These are phyloP conservation scores for Lanmaoa pseudosensibilis DNA, from an alignment of 768 basidiomycete genomes.

Conservation along the genomic window DNA sequence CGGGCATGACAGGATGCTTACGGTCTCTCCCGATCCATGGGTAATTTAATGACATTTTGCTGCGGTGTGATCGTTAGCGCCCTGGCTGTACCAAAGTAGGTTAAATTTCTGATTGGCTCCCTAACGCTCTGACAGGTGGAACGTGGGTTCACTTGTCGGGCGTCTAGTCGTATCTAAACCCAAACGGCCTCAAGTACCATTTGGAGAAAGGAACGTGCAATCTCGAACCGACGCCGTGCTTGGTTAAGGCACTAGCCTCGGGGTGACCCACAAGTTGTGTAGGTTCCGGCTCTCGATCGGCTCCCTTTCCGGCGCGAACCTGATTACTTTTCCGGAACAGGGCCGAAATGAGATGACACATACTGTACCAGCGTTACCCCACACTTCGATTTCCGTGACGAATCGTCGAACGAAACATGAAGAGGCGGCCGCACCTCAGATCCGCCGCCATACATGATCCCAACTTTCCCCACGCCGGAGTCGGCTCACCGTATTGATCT, in stretches of 20 bases:
- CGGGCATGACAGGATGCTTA: neutral
- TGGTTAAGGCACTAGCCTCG: neutral
- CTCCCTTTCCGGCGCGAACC: neutral
- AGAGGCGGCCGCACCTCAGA: conserved; percentile 21
- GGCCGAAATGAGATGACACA: conserved; percentile 2
- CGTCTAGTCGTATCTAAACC: conserved; percentile 56
- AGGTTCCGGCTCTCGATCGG: conserved; percentile 9
- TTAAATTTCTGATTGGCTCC: conserved; percentile 5
- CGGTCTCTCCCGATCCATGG: neutral
- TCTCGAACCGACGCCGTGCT: conserved; percentile 30
- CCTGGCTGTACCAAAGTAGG: conserved; percentile 45
- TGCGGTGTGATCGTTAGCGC: neutral
- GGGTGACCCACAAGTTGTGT: neutral
- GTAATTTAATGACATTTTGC: neutral
- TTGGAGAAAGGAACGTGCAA: conserved; percentile 65
- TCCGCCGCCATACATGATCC: conserved; percentile 9
- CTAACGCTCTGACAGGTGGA: neutral
- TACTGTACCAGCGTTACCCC: conserved; percentile 15
- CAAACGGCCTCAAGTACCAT: conserved; percentile 69
- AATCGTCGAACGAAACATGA: neutral
- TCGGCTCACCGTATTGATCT: conserved; percentile 4
- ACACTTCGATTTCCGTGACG: conserved; percentile 15
- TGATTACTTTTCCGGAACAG: neutral
- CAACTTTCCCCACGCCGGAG: conserved; percentile 15
- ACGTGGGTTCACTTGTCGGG: neutral